Conservation (phyloP, 768 basidiomycete genomes). For the Tricholoma flavovirens region DNA sequence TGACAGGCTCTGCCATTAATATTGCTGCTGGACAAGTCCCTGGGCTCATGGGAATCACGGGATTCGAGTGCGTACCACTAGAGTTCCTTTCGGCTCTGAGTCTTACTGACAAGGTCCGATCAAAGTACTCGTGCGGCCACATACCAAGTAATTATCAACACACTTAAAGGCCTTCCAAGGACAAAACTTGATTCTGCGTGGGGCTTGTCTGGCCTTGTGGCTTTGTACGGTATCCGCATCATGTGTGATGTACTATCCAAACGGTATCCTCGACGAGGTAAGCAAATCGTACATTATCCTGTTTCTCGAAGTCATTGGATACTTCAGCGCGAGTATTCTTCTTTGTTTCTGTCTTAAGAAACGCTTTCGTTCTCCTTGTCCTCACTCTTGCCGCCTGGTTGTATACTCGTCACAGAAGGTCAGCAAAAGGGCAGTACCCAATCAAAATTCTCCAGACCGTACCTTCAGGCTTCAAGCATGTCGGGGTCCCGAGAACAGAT, state of each 20-base stretch:
- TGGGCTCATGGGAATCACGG: conserved; percentile 80
- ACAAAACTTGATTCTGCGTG: conserved; percentile 83
- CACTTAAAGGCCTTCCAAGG: conserved; percentile 72
- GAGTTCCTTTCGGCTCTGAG: neutral
- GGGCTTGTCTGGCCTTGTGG: conserved; percentile 70
- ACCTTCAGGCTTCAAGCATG: conserved; percentile 74
- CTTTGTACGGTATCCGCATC: conserved; percentile 65
- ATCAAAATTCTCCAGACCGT: conserved; percentile 82
- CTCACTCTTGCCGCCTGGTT: conserved; percentile 86
- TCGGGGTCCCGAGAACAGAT: conserved; percentile 37
- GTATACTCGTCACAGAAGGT: conserved; percentile 61
- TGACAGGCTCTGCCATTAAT: conserved; percentile 97
- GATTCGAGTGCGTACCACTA: conserved; percentile 64
- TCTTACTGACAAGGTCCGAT: conserved; percentile 6
- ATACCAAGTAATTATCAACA: conserved; percentile 88
- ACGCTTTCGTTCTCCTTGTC: conserved; percentile 84
- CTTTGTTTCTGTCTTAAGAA: conserved; percentile 71
- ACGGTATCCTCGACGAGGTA: conserved; percentile 60
- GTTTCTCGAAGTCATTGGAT: conserved; percentile 2
- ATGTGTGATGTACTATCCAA: conserved; percentile 43
- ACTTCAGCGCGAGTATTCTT: conserved; percentile 61
- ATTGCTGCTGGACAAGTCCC: conserved; percentile 89
- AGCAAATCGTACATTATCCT: conserved; percentile 12
- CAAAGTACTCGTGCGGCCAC: conserved; percentile 78
- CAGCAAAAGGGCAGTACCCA: conserved; percentile 61